A percentile compares a stretch with the other conserved stretches of the same genome.
Conservation (phyloP, 208 protist species). For the Leishmania amazonensis region DNA sequence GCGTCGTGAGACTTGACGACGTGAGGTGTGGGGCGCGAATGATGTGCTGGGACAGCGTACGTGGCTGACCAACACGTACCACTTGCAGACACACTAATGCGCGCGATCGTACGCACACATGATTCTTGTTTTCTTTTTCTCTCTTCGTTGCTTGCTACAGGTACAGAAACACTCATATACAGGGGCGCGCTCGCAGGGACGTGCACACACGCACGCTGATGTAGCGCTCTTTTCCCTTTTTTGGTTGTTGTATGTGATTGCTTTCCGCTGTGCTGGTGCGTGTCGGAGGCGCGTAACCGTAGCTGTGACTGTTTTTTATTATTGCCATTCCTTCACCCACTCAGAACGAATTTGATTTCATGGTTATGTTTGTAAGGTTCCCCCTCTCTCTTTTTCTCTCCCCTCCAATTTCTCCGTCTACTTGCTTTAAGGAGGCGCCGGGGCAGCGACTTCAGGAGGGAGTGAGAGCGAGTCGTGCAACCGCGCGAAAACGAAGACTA, state of each 20-base stretch:
- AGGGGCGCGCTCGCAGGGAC: background rate
- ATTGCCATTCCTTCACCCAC: constrained; percentile 6
- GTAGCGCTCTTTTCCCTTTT: background rate
- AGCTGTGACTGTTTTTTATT: background rate
- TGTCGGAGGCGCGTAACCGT: background rate
- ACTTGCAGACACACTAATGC: background rate
- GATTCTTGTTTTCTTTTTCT: background rate
- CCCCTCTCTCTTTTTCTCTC: background rate
- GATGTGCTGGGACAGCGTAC: background rate
- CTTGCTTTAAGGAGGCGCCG: background rate
- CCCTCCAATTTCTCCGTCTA: background rate
- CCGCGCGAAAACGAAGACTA: background rate
- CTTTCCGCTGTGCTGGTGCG: background rate
- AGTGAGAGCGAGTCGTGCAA: background rate
- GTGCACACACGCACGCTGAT: background rate
- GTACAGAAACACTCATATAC: background rate
- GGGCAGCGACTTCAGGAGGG: background rate
- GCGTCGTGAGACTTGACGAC: background rate
- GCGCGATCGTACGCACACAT: background rate
- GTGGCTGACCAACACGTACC: background rate
- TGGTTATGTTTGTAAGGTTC: background rate
- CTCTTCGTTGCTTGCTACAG: background rate
- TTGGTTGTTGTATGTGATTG: background rate
- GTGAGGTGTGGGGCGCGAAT: background rate
- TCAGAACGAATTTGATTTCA: background rate